Percentiles rank a stretch among this genome's conserved stretches.
Conservation (phyloP, 331 rosid genomes). For the Malus hybrid region DNA sequence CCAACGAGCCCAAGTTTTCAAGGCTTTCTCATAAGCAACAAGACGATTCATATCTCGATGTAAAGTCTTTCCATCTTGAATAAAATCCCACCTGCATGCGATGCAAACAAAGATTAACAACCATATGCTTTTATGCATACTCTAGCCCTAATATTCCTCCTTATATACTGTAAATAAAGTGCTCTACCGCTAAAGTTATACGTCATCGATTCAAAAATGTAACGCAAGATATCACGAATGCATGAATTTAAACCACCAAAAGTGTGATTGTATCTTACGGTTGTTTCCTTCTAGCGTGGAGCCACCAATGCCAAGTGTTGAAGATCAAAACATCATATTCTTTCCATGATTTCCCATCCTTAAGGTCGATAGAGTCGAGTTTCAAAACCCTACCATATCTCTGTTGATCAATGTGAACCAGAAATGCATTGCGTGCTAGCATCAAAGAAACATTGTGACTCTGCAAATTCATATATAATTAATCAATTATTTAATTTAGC, state of each 20-base stretch:
- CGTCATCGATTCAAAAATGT: too few relatives aligned
- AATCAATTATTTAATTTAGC: too few relatives aligned
- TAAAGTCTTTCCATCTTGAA: not conserved
- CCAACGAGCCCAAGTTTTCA: constrained; percentile 11
- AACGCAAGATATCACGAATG: too few relatives aligned
- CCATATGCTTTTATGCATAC: too few relatives aligned
- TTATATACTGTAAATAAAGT: not conserved
- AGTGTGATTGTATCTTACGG: not conserved
- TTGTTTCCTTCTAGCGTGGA: not conserved
- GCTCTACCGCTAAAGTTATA: not conserved
- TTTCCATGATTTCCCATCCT: not conserved
- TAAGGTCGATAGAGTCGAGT: not conserved
- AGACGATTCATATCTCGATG: constrained; percentile 1
- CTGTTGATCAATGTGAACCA: not conserved
- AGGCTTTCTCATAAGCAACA: constrained; percentile 7
- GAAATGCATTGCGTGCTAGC: not conserved
- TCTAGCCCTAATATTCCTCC: too few relatives aligned
- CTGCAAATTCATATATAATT: not conserved
- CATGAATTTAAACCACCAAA: too few relatives aligned
- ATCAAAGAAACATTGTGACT: constrained; percentile 5
- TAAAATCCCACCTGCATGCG: not conserved
- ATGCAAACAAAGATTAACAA: not conserved
- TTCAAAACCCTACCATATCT: constrained; percentile 1
- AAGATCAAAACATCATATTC: not conserved
- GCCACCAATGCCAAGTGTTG: constrained; percentile 15